Evolutionary conservation across 208 protist species (phyloP), one percentile per base, ranked within the genome.

Genomic region (Zelonia costaricensis): DNA sequence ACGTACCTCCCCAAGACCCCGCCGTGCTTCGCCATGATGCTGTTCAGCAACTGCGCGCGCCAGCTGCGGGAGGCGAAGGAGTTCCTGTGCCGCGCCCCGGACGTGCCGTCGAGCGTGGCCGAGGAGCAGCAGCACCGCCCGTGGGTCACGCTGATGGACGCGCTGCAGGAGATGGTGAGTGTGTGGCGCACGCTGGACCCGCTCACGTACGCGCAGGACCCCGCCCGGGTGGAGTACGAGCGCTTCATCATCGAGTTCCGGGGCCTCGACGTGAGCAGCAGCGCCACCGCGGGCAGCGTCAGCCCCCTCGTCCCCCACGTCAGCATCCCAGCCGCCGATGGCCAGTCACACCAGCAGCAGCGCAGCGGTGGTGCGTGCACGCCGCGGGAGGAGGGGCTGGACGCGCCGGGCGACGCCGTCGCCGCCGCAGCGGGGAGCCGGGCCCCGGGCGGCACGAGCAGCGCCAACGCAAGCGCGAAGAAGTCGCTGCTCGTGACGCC

Each of bases 101-200:
- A 74, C 4, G 45, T 82, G 27, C 69, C 74, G 25, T 69, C 59
- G 18, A 78, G 66, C 27, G 38, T 61, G 10, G 69, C 57, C 4
- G 77, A 79, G 56, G 80, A 89, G 47, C 49, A 61, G 22, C 48
- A 60, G 46, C 65, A 86, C 55, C 79, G 74, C 12, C 80, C 82
- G 33, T 93, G 86, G 82, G 22, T 93, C 10, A 82, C 73, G 30
- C 68, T 93, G 35, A 65, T 93, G 42, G 78, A 87, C 18, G 86
- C 78, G n/a, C 57, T 93, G 38, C 65, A 84, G 7, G 71, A 90
- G 55, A 77, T 93, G 63, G 86, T 76, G 12, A 64, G 65, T 27
- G 53, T 84, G 20, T 92, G 85, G 85, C 28, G 62, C 6, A 68
- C 67, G 5, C 74, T 76, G 3, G 68, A 80, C 68, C 75, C 60